Percentiles rank a stretch among this genome's conserved stretches.
Conservation (phyloP, 2,329 filamentous ascomycete species). For the Lecanoromycetidae sp. region DNA sequence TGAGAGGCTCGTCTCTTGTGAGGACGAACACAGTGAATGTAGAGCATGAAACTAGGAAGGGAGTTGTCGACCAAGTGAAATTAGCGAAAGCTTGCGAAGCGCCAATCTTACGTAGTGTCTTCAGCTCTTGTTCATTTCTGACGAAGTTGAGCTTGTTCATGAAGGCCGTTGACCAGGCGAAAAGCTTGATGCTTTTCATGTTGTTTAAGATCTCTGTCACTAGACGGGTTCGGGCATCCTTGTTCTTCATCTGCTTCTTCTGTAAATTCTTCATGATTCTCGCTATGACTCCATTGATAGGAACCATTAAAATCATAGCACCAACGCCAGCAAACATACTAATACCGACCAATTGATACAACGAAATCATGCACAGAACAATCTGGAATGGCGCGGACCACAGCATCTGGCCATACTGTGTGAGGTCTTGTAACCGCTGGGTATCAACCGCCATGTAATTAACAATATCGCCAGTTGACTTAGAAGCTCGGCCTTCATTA, state of each 20-base stretch:
- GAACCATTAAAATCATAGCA: conserved; percentile 96
- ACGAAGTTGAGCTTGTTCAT: conserved; percentile 96
- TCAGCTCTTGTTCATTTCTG: conserved; percentile 87
- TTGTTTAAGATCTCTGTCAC: conserved; percentile 98
- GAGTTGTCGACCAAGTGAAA: conserved; percentile 95
- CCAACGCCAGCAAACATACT: conserved; percentile 93
- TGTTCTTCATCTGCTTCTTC: conserved; percentile 98
- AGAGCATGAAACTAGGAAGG: conserved; percentile 92
- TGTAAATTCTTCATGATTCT: conserved; percentile 88
- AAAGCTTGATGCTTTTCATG: conserved; percentile 99
- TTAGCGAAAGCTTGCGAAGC: conserved; percentile 89
- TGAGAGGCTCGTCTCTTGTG: conserved; percentile 66
- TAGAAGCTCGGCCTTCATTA: conserved; percentile 77
- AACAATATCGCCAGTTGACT: conserved; percentile 94
- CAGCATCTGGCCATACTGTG: conserved; percentile 87
- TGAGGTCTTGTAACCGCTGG: conserved; percentile 84
- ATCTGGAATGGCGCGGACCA: conserved; percentile 99
- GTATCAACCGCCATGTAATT: conserved; percentile 99
- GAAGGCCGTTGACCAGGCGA: conserved; percentile 93
- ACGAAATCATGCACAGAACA: conserved; percentile 81
- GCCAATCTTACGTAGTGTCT: conserved; percentile 91
- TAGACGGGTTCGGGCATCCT: conserved; percentile 79
- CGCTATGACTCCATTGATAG: conserved; percentile 84
- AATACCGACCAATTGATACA: conserved; percentile 87
- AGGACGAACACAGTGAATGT: conserved; percentile 93